A percentile compares a stretch with the other conserved stretches of the same genome.
phyloP scores from a whole-genome alignment of 371 early-diverging fungal species.

The Dipsacomyces acuminosporus region DNA sequence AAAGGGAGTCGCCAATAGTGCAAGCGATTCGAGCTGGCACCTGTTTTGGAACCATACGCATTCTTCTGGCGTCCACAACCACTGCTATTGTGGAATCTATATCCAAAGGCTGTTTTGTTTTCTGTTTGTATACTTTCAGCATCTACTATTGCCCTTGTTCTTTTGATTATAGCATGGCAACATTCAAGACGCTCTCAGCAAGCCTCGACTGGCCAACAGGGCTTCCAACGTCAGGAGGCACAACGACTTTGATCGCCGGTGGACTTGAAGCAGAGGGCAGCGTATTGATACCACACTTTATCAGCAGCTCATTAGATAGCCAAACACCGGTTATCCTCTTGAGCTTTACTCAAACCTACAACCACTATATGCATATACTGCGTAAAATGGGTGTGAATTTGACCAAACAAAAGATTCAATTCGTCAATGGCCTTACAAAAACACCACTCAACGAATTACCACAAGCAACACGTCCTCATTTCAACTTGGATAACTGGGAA shows the following conservation, averaged over 20 bases:
- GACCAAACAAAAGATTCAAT: constrained; percentile 10
- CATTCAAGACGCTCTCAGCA: constrained; percentile 31
- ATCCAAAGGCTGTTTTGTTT: no score
- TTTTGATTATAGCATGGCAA: constrained; percentile 14
- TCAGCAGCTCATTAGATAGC: constrained; percentile 2
- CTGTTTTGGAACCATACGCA: no score
- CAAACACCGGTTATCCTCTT: constrained; percentile 8
- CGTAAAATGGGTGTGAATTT: constrained; percentile 36
- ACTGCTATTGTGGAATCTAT: no score
- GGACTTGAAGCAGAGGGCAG: constrained; percentile 12
- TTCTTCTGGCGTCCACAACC: no score
- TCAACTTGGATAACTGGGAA: constrained; percentile 14
- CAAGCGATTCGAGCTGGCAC: no score
- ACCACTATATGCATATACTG: constrained; percentile 41
- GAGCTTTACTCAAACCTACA: constrained; percentile 29
- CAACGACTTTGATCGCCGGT: constrained; percentile 22
- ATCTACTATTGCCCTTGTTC: no score
- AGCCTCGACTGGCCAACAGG: constrained; percentile 33
- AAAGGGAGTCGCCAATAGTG: no score
- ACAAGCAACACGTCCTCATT: constrained; percentile 20
- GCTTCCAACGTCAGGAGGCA: constrained; percentile 5
- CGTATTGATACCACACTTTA: constrained; percentile 27
- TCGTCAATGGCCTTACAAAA: constrained; percentile 16
- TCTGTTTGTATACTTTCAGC: no score
- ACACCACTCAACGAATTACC: constrained; percentile 5